Evolutionary conservation across 1,284 basidiomycete species (phyloP).

Genomic region (Cryptococcus floricola): DNA sequence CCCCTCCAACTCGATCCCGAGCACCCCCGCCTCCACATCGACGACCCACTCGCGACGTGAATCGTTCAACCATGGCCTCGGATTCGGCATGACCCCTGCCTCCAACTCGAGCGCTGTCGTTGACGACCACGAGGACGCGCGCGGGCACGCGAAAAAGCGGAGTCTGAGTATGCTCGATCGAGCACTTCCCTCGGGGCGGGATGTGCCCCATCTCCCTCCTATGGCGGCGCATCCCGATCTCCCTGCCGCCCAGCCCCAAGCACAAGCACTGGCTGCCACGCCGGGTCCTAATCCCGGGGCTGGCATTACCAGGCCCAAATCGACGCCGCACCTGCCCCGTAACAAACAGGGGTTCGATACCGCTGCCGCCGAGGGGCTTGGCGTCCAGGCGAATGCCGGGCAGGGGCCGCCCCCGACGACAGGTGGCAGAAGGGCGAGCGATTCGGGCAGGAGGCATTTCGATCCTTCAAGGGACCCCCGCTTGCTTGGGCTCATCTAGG

Average conservation of each 20-base stretch:
- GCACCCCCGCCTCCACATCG: constrained; percentile 2
- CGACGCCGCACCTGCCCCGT: constrained; percentile 6
- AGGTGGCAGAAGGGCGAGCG: constrained; percentile 2
- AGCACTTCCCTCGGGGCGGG: no score
- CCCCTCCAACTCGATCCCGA: constrained; percentile 1
- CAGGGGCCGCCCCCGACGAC: not conserved
- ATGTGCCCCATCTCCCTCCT: not conserved
- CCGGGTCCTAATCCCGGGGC: not conserved
- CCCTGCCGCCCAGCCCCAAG: not conserved
- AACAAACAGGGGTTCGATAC: constrained; percentile 14
- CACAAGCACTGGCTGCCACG: not conserved
- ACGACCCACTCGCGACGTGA: constrained; percentile 1
- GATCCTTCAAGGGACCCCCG: constrained; percentile 42
- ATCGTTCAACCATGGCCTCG: not conserved
- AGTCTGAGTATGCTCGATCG: no score
- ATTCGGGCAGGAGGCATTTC: constrained; percentile 27
- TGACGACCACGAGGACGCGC: no score
- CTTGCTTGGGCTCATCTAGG: constrained; percentile 33
- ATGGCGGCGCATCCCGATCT: not conserved
- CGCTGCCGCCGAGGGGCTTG: not conserved
- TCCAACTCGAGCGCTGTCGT: no score
- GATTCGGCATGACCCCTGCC: constrained; percentile 2
- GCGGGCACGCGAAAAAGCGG: no score
- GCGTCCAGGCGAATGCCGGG: no score
- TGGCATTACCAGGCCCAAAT: constrained; percentile 9